Percentiles rank a stretch among this genome's conserved stretches.
These are phyloP conservation scores for Magnaporthiopsis rhizophila DNA, from an alignment of 2,329 filamentous ascomycete species.

Conservation along the genomic window DNA sequence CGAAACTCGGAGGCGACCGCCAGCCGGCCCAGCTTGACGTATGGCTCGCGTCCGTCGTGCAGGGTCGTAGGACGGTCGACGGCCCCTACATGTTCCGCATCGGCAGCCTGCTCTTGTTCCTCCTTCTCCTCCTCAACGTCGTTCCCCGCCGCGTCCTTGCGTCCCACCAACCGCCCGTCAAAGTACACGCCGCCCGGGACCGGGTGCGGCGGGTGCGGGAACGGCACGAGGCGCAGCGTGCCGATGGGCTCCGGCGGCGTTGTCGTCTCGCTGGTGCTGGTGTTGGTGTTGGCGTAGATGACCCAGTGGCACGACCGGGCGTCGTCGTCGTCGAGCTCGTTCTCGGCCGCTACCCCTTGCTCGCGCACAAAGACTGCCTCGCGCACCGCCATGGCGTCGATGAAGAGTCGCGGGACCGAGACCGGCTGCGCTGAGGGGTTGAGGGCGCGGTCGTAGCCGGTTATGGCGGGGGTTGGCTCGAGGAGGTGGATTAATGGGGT, in stretches of 20 bases:
- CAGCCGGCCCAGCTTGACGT: conserved; percentile 74
- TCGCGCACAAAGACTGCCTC: conserved; percentile 53
- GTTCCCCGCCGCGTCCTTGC: conserved; percentile 14
- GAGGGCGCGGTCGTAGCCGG: conserved; percentile 29
- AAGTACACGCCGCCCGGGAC: conserved; percentile 39
- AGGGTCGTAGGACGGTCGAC: conserved; percentile 39
- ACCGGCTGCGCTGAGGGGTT: conserved; percentile 33
- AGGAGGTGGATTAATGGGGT: conserved; percentile 4
- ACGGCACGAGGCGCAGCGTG: conserved; percentile 73
- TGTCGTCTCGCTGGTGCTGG: conserved; percentile 41
- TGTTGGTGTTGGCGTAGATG: conserved; percentile 62
- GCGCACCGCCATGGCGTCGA: conserved; percentile 56
- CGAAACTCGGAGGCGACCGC: conserved; percentile 62
- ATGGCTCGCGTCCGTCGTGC: conserved; percentile 60
- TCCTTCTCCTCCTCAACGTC: conserved; percentile 10
- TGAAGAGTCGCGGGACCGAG: conserved; percentile 46
- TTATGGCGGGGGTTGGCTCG: conserved; percentile 4
- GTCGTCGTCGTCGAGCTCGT: conserved; percentile 79
- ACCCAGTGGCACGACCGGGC: conserved; percentile 78
- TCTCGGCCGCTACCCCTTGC: conserved; percentile 50
- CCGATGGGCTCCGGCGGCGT: conserved; percentile 51
- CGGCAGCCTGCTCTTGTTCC: conserved; percentile 12
- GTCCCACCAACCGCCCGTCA: conserved; percentile 28
- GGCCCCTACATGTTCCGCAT: conserved; percentile 13
- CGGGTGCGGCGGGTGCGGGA: conserved; percentile 64